phyloP scores from a whole-genome alignment of 192 early-diverging fungal genomes.

The Entomortierella lignicola region DNA sequence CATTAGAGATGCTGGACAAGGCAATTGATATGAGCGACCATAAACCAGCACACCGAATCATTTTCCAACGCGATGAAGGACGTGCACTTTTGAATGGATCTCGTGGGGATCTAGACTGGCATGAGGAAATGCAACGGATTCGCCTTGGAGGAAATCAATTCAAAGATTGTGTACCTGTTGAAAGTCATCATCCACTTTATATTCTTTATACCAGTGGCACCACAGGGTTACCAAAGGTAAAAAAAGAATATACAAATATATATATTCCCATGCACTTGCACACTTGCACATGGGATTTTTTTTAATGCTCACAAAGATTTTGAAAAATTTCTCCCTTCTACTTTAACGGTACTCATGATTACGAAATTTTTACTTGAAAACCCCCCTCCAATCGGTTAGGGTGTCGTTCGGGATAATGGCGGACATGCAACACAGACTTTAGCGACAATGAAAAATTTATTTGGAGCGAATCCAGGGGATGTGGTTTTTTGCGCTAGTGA shows the following conservation, averaged over 20 bases:
- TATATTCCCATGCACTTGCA: no score
- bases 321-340: no score
- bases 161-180: constrained; percentile 68
- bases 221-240: constrained; percentile 84
- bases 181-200: constrained; percentile 80
- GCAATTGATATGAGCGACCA: constrained; percentile 69
- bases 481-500: constrained; percentile 85
- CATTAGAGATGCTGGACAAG: constrained; percentile 72
- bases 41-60: constrained; percentile 61
- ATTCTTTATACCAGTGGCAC: constrained; percentile 85
- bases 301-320: not conserved
- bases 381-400: no score
- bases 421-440: constrained; percentile 78
- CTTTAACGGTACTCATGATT: no score
- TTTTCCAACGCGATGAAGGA: constrained; percentile 74
- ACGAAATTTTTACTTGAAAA: no score
- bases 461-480: constrained; percentile 78
- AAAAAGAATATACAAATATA: no score
- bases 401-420: constrained; percentile 65
- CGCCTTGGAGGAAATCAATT: constrained; percentile 44
- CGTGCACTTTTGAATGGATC: constrained; percentile 60
- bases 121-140: constrained; percentile 61
- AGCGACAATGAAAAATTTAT: constrained; percentile 76
- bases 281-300: no score
- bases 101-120: constrained; percentile 69